Percentiles rank a stretch among this genome's conserved stretches.
Conservation (phyloP, 208 protist species). For the Crithidia brevicula region DNA sequence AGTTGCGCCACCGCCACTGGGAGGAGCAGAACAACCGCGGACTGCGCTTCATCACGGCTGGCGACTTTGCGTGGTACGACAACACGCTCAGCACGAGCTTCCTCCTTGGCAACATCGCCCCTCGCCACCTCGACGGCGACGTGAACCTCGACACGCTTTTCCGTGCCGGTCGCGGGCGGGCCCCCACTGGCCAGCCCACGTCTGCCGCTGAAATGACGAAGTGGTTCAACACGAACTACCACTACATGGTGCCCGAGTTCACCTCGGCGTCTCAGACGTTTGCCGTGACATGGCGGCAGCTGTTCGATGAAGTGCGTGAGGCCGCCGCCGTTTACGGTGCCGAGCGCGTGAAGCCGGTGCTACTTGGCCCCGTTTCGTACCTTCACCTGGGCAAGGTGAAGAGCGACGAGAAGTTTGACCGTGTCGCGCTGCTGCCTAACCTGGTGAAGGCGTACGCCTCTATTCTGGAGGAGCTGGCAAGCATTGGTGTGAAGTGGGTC, state of each 20-base stretch:
- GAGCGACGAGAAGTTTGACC: conserved; percentile 52
- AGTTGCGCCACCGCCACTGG: conserved; percentile 1
- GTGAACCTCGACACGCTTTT: conserved; percentile 82
- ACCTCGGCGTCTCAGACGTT: conserved; percentile 40
- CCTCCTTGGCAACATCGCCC: conserved; percentile 79
- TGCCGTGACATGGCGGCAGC: conserved; percentile 43
- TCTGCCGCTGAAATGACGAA: conserved; percentile 90
- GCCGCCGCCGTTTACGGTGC: conserved; percentile 45
- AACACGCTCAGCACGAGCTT: conserved; percentile 77
- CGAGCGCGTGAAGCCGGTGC: conserved; percentile 58
- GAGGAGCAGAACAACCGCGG: conserved; percentile 1
- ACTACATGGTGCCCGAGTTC: conserved; percentile 94
- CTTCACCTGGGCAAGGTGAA: conserved; percentile 75
- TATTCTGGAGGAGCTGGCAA: conserved; percentile 58
- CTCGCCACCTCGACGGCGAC: conserved; percentile 47
- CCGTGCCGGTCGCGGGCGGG: conserved; percentile 81
- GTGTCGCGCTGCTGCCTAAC: conserved; percentile 40
- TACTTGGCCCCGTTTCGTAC: conserved; percentile 87
- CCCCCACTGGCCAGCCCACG: conserved; percentile 51
- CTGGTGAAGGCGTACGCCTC: conserved; percentile 72
- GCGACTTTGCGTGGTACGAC: conserved; percentile 86
- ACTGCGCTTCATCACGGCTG: conserved; percentile 16
- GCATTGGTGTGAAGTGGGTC: conserved; percentile 63
- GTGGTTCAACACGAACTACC: conserved; percentile 95
- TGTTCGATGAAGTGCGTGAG: conserved; percentile 68